Conservation (phyloP, 306 rosid genomes). For the Rosa rugosa region DNA sequence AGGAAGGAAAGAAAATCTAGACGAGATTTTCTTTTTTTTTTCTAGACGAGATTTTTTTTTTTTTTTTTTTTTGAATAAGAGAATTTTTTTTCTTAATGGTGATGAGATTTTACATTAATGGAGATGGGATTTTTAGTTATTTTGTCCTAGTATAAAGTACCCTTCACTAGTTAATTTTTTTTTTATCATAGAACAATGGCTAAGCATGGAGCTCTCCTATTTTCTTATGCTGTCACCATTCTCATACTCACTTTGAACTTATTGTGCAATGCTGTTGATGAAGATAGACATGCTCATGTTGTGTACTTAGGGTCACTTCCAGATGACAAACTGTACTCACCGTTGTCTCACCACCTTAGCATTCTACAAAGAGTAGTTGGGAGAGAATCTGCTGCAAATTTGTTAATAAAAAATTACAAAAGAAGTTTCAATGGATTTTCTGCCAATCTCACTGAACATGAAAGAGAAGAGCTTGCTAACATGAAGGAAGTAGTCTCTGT, state of each 20-base stretch:
- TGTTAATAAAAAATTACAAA: neutral
- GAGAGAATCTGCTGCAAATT: neutral
- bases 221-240: neutral
- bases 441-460: constrained; percentile 12
- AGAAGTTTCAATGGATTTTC: constrained; percentile 23
- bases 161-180: too few species aligned
- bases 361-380: neutral
- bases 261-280: neutral
- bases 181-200: neutral
- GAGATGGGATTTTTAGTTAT: too few species aligned
- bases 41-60: too few species aligned
- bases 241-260: neutral
- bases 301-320: neutral
- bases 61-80: too few species aligned
- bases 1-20: too few species aligned
- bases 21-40: too few species aligned
- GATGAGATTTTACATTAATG: too few species aligned
- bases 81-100: too few species aligned
- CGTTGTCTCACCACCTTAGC: neutral
- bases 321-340: neutral
- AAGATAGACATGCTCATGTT: neutral
- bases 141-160: too few species aligned
- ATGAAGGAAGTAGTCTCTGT: constrained; percentile 39
- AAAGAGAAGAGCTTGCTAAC: constrained; percentile 7
- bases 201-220: neutral